phyloP scores from a whole-genome alignment of 768 basidiomycete species.

The Mycena sanguinolenta region DNA sequence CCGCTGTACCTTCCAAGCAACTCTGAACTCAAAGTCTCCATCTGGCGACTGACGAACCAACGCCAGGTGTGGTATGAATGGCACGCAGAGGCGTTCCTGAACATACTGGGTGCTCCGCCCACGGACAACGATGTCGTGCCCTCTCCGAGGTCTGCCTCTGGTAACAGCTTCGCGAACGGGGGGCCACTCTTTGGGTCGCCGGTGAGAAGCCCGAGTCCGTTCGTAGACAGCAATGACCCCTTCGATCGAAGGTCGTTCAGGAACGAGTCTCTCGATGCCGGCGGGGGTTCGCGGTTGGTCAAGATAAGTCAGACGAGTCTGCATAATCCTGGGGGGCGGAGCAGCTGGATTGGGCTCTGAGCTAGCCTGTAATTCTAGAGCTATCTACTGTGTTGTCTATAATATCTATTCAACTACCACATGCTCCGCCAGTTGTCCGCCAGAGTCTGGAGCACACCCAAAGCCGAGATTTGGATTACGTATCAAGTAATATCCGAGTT shows the following conservation, averaged over 20 bases:
- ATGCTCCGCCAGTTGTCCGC: no score
- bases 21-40: slow-evolving; percentile 91
- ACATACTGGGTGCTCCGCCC: slow-evolving; percentile 59
- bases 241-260: slow-evolving; percentile 26
- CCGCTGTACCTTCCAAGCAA: slow-evolving; percentile 94
- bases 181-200: slow-evolving; percentile 34
- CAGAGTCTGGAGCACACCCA: no score
- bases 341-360: slow-evolving; percentile 92
- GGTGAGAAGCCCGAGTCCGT: slow-evolving; percentile 68
- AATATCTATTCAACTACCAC: background rate
- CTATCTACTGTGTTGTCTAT: slow-evolving; percentile 19
- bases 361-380: background rate
- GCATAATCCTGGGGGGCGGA: slow-evolving; percentile 91
- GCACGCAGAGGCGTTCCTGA: slow-evolving; percentile 94
- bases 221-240: slow-evolving; percentile 66
- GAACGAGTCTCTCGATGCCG: slow-evolving; percentile 27
- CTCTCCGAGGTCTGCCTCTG: slow-evolving; percentile 36
- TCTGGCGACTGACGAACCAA: slow-evolving; percentile 94
- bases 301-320: slow-evolving; percentile 96
- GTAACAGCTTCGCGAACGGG: slow-evolving; percentile 37
- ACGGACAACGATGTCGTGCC: slow-evolving; percentile 47
- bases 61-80: slow-evolving; percentile 99
- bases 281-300: slow-evolving; percentile 61
- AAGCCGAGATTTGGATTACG: no score
- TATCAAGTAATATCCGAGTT: no score